Evolutionary conservation across 2,329 filamentous ascomycete species (phyloP).

Genomic region (Phialemonium atrogriseum): DNA sequence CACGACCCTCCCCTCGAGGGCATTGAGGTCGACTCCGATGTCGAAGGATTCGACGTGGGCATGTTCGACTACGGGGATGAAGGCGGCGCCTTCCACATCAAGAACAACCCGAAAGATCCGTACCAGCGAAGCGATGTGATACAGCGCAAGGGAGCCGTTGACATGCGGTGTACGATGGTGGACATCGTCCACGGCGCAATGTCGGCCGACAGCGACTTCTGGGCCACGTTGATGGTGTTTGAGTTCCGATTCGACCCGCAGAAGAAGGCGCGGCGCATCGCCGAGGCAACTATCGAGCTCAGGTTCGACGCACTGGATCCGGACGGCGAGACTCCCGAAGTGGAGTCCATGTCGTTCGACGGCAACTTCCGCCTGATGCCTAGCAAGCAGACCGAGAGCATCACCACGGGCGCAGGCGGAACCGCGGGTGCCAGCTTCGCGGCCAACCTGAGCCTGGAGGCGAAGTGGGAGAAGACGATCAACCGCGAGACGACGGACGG

Average conservation of each 20-base stretch:
- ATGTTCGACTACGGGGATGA: neutral
- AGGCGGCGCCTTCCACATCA: conserved; percentile 13
- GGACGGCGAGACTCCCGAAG: conserved; percentile 7
- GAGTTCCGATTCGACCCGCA: conserved; percentile 17
- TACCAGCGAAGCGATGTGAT: conserved; percentile 14
- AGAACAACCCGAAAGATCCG: conserved; percentile 13
- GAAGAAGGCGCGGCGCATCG: conserved; percentile 14
- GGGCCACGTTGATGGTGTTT: conserved; percentile 16
- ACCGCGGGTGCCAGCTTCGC: conserved; percentile 5
- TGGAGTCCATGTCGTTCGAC: conserved; percentile 12
- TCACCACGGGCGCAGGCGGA: conserved; percentile 4
- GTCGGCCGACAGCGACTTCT: conserved; percentile 10
- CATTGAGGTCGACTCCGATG: neutral
- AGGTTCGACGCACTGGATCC: conserved; percentile 9
- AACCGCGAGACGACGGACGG: conserved; percentile 10
- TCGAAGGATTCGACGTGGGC: neutral
- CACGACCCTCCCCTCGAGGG: neutral
- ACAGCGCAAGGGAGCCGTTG: conserved; percentile 15
- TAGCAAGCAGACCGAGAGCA: conserved; percentile 9
- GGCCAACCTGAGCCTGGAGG: conserved; percentile 8
- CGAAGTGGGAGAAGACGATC: conserved; percentile 14
- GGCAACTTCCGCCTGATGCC: conserved; percentile 7
- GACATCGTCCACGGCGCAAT: conserved; percentile 18
- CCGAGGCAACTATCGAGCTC: conserved; percentile 13
- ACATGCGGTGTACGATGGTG: conserved; percentile 15